These are phyloP conservation scores for Mycosphaerella arachidis DNA, from an alignment of 2,329 filamentous ascomycete genomes.

Conservation along the genomic window DNA sequence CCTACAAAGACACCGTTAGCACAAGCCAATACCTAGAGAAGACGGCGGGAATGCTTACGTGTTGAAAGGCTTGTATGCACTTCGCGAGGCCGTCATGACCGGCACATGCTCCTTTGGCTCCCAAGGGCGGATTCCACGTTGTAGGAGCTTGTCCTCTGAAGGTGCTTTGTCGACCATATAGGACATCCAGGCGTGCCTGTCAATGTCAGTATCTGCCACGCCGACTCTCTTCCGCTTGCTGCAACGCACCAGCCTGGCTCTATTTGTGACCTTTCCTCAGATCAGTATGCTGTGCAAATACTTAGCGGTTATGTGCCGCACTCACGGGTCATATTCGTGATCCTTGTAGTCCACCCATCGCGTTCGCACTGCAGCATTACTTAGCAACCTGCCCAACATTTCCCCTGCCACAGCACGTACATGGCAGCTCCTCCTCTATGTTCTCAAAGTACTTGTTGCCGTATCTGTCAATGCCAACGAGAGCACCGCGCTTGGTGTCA, in stretches of 20 bases:
- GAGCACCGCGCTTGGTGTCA: conserved; percentile 89
- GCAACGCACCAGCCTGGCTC: conserved; percentile 74
- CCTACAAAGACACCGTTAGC: conserved; percentile 28
- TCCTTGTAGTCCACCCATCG: conserved; percentile 97
- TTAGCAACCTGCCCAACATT: neutral
- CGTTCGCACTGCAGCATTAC: conserved; percentile 64
- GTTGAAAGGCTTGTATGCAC: conserved; percentile 87
- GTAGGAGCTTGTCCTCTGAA: conserved; percentile 66
- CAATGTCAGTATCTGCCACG: neutral
- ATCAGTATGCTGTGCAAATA: conserved; percentile 35
- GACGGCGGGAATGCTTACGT: conserved; percentile 60
- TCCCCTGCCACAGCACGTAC: conserved; percentile 49
- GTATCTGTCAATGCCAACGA: conserved; percentile 80
- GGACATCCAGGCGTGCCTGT: conserved; percentile 90
- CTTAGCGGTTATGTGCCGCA: conserved; percentile 4
- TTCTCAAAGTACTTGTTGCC: conserved; percentile 99
- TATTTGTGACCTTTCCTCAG: conserved; percentile 62
- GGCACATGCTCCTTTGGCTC: conserved; percentile 68
- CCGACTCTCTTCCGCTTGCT: neutral
- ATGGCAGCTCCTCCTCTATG: conserved; percentile 77
- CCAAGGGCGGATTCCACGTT: conserved; percentile 65
- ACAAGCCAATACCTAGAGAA: neutral
- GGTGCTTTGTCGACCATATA: conserved; percentile 89
- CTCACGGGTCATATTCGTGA: conserved; percentile 74
- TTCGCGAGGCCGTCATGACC: conserved; percentile 70